Evolutionary conservation across 345 rosid species (phyloP).

Genomic region (Hevea brasiliensis): DNA sequence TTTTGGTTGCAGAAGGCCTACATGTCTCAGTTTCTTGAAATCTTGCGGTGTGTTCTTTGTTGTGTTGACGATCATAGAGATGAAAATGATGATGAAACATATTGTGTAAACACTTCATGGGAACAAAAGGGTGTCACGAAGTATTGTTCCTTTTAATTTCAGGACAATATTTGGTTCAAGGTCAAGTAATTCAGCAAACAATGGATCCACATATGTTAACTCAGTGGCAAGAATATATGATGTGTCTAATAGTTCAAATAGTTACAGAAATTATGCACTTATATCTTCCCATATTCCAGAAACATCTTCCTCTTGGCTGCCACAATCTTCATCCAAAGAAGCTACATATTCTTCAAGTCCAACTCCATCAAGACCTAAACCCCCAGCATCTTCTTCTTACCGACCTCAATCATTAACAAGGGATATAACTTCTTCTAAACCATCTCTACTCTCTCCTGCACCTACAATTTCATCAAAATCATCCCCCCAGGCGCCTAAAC

Average conservation of each 20-base stretch:
- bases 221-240: not conserved
- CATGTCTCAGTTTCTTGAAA: conserved; percentile 28
- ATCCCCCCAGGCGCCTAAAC: not conserved
- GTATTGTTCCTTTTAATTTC: not conserved
- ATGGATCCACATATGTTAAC: not conserved
- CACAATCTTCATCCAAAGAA: not conserved
- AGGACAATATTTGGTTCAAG: not conserved
- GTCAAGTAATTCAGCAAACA: not conserved
- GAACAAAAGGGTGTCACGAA: too few species aligned
- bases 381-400: not conserved
- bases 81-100: not conserved
- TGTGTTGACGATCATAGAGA: conserved; percentile 16
- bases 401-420: not conserved
- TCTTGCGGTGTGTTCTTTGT: conserved; percentile 28
- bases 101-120: not conserved
- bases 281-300: not conserved
- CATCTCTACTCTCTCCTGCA: not conserved
- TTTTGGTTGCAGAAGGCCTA: conserved; percentile 8
- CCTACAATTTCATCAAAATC: not conserved
- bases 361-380: not conserved
- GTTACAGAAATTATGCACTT: not conserved
- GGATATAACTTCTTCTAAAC: not conserved
- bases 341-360: not conserved
- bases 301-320: not conserved
- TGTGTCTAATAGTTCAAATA: not conserved